Evolutionary conservation across 2,329 filamentous ascomycete species (phyloP), one percentile per base, ranked within the genome.

Genomic region (Dactylonectria macrodidyma): DNA sequence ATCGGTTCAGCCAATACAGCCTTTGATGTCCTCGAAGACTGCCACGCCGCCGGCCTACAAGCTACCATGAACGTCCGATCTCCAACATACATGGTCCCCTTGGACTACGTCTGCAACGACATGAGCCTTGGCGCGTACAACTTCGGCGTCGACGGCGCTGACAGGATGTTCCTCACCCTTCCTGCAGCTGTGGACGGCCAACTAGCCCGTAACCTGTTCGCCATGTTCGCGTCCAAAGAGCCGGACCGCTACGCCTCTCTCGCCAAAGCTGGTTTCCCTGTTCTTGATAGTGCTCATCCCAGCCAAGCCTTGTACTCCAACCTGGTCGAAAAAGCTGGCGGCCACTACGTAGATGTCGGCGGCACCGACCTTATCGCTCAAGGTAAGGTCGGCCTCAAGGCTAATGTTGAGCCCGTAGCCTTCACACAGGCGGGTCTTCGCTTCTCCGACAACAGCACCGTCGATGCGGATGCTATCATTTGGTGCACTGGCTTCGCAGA

Each of bases 401-500:
- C 65, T 11, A 47, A 46, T 3, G 61, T 60, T 8, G 56, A 63
- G 14, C 67, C 71, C 1, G 16, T 51, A 1, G 65, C 52, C 0
- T 73, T 57, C 12, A 63, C 56, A 3, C 3, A 48, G 3, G 48
- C 7, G 1, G 69, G 71, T 1, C 41, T 73, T 2, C 9, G 12
- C 0, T 69, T 73, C 24, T 72, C 71, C 1, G 65, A 73, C 6
- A 55, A 48, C 7, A 71, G 48, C 5, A 47, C 26, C 2, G 26
- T 38, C 1, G 61, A 58, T 0, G 59, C 67, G 0, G 67, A 71
- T 11, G 65, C 65, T 3, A 44, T 74, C 0, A 47, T 74, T 0
- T 72, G 69, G 71, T 74, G 67, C 5, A 74, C 70, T 0, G 69
- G 72, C 0, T 74, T 71, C 2, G 41, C 61, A 0, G 72, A 72